These are phyloP conservation scores for Colletotrichum zoysiae DNA, from an alignment of 2,329 filamentous ascomycete species.

Conservation along the genomic window DNA sequence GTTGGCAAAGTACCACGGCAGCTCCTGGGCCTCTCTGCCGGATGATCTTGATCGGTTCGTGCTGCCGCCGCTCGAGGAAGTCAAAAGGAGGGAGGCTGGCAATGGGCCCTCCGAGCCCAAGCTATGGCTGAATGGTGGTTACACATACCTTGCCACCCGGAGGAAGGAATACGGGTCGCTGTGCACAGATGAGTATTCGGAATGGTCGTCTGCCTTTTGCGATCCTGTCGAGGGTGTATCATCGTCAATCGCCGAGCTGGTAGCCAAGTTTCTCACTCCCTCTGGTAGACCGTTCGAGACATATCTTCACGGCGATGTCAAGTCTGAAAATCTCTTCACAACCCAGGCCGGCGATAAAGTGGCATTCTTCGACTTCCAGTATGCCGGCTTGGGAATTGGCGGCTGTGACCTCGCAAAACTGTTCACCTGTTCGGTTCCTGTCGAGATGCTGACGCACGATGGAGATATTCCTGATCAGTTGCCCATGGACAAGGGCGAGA, in stretches of 20 bases:
- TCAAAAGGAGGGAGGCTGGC: conserved; percentile 46
- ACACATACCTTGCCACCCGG: conserved; percentile 76
- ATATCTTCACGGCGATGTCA: conserved; percentile 76
- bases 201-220: conserved; percentile 68
- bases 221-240: conserved; percentile 43
- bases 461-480: conserved; percentile 53
- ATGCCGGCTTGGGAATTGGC: conserved; percentile 72
- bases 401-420: conserved; percentile 76
- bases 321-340: conserved; percentile 76
- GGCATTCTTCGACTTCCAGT: conserved; percentile 79
- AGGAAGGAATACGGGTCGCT: conserved; percentile 67
- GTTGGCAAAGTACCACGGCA: conserved; percentile 72
- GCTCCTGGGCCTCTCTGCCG: conserved; percentile 59
- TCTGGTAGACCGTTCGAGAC: conserved; percentile 62
- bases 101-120: conserved; percentile 43
- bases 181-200: conserved; percentile 58
- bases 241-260: conserved; percentile 63
- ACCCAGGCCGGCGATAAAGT: conserved; percentile 61
- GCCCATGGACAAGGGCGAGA: conserved; percentile 65
- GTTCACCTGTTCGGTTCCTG: conserved; percentile 74
- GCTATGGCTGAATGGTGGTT: conserved; percentile 75
- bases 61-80: conserved; percentile 69
- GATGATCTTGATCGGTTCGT: conserved; percentile 54
- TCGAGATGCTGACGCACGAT: conserved; percentile 60
- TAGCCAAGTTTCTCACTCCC: conserved; percentile 64